Evolutionary conservation across 768 basidiomycete genomes (phyloP), one percentile per base, ranked within the genome.

Genomic region (Serendipita sp.): DNA sequence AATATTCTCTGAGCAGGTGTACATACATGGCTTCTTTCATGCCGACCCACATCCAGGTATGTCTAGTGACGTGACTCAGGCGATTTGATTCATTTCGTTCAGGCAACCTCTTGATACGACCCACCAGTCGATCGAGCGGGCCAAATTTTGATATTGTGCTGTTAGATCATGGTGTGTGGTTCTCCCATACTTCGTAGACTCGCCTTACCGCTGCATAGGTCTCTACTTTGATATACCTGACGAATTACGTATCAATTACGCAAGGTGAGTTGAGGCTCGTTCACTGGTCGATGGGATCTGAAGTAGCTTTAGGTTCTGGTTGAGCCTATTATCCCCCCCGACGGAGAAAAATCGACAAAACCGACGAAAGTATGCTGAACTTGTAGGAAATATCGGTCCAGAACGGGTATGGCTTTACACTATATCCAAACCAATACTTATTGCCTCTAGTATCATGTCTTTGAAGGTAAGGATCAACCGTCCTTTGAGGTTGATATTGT

Each of bases 91-190:
- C 44, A 40, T 40, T 6, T 5, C 6, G 40, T 6, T 50, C 69
- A 81, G 94, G 94, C 3, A 98, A 98, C 72, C 77, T 99, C 29
- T 78, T 98, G 33, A 96, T 99, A 52, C 83, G 96, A 3, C 79
- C 80, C 4, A 67, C 70, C 15, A 67, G 66, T 2, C 87, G 90
- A 0, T 80, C 76, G 64, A 91, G 90, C 6, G 89, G 91, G 0
- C 89, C 89, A 75, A 97, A 97, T 71, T 98, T 98, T 69, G 96
- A 99, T 71, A 88, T 97, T 62, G 93, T 91, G 29, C 79, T 98
- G 1, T 77, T 99, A 66, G 96, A 99, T 70, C 94, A 97, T 68
- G 95, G 78, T 69, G 3, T 70, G 76, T 63, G 70, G 2, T 11
- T 36, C 6, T 29, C 36, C 40, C 15, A 60, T 48, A 44, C 31